These are phyloP conservation scores for Diplodia sapinea DNA, from an alignment of 2,329 filamentous ascomycete species.

Conservation along the genomic window DNA sequence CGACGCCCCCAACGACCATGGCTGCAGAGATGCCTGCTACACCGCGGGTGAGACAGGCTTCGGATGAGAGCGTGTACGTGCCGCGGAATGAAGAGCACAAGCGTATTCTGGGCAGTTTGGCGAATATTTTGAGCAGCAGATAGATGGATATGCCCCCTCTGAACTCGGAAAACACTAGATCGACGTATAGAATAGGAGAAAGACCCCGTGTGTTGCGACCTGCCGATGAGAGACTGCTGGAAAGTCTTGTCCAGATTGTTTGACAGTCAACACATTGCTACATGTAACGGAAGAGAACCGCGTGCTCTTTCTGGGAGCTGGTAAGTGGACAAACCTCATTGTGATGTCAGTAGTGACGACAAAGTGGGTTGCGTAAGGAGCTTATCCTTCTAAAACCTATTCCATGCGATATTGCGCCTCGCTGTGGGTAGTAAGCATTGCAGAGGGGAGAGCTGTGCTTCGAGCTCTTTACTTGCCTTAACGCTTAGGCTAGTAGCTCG, in stretches of 20 bases:
- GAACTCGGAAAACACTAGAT: neutral
- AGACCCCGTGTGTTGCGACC: neutral
- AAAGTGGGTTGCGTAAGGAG: neutral
- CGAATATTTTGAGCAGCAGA: neutral
- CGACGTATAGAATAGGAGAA: neutral
- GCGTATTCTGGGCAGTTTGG: neutral
- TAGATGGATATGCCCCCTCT: neutral
- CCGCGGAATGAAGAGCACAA: neutral
- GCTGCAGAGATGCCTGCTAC: neutral
- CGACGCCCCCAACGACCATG: slow-evolving; percentile 34
- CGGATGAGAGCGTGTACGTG: slow-evolving; percentile 1
- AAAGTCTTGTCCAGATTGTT: neutral
- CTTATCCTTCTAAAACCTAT: no score
- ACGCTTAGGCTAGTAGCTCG: no score
- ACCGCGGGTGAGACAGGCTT: neutral
- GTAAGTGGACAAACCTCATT: neutral
- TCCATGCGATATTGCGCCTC: no score
- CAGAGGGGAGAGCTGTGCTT: no score
- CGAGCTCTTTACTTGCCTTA: no score
- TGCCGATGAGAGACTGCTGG: neutral
- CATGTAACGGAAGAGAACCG: neutral
- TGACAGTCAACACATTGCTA: neutral
- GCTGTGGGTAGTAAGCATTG: no score
- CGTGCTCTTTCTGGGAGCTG: neutral
- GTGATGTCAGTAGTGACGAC: neutral